These are phyloP conservation scores for Cinchona pubescens DNA, from an alignment of 257 asterid genomes.

Conservation along the genomic window DNA sequence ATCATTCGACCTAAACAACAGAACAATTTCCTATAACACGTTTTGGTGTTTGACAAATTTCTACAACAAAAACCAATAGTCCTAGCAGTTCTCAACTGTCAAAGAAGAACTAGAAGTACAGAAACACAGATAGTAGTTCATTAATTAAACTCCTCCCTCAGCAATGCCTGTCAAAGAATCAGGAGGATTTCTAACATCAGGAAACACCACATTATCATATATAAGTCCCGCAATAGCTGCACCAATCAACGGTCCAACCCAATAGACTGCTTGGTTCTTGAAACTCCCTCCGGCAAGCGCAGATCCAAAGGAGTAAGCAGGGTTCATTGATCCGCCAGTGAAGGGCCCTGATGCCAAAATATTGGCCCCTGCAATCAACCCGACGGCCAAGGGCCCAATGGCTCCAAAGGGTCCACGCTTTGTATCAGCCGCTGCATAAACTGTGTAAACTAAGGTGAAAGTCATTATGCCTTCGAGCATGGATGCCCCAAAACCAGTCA, in stretches of 20 bases:
- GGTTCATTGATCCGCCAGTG: constrained; percentile 89
- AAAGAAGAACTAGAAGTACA: not conserved
- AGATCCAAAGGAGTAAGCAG: constrained; percentile 71
- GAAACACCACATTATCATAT: constrained; percentile 70
- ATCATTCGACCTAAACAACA: not conserved
- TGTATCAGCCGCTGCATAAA: constrained; percentile 56
- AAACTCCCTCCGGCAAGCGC: constrained; percentile 63
- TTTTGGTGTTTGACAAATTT: not conserved
- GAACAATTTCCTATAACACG: not conserved
- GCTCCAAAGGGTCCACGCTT: constrained; percentile 47
- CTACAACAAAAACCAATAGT: not conserved
- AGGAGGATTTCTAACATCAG: constrained; percentile 29
- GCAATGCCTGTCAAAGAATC: constrained; percentile 35
- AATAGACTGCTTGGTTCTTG: constrained; percentile 72
- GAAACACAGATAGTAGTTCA: not conserved
- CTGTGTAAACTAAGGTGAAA: constrained; percentile 66
- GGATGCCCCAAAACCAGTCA: constrained; percentile 91
- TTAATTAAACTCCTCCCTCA: constrained; percentile 4
- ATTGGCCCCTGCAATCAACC: constrained; percentile 68
- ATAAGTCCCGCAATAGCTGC: constrained; percentile 60
- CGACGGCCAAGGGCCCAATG: constrained; percentile 68
- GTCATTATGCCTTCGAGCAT: constrained; percentile 73
- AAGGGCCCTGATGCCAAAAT: constrained; percentile 73
- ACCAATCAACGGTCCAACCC: constrained; percentile 87
- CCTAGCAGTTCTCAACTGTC: not conserved